Percentiles rank a stretch among this genome's conserved stretches.
Evolutionary conservation across 257 asterid species (phyloP).

Genomic region (Petunia secreta): DNA sequence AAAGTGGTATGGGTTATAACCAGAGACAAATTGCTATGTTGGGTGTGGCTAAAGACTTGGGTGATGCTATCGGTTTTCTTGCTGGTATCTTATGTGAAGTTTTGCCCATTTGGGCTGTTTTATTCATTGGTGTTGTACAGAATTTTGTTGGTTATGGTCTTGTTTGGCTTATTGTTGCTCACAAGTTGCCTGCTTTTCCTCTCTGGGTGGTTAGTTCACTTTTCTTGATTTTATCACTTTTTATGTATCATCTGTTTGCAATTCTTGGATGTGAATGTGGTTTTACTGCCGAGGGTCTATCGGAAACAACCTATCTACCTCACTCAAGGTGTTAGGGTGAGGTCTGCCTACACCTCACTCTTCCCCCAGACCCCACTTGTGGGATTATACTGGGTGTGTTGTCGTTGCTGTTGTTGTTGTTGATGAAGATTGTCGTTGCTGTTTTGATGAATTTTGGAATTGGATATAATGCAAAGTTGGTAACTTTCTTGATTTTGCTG

Average conservation of each 20-base stretch:
- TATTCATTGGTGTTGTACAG: constrained; percentile 75
- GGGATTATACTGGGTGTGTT: too few relatives aligned
- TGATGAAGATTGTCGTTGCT: not conserved
- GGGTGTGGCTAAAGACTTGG: constrained; percentile 91
- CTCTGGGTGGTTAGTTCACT: constrained; percentile 78
- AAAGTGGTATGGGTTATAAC: constrained; percentile 68
- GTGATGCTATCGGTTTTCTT: constrained; percentile 80
- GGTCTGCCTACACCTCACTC: too few relatives aligned
- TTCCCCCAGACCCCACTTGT: too few relatives aligned
- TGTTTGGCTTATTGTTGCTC: constrained; percentile 74
- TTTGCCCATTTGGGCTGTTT: constrained; percentile 73
- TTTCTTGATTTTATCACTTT: not conserved
- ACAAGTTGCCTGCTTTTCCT: constrained; percentile 61
- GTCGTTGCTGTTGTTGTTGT: too few relatives aligned
- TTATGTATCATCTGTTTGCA: not conserved
- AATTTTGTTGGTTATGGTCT: constrained; percentile 83
- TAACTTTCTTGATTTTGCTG: not conserved
- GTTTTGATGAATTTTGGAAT: too few relatives aligned
- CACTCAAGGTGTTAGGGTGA: too few relatives aligned
- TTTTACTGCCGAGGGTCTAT: too few relatives aligned
- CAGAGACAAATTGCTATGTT: constrained; percentile 77
- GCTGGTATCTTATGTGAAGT: constrained; percentile 71
- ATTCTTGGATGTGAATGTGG: constrained; percentile 6
- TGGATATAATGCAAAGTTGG: not conserved
- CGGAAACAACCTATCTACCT: too few relatives aligned